Conservation (phyloP, 2,329 filamentous ascomycete genomes). For the Leptodontidium sp. region DNA sequence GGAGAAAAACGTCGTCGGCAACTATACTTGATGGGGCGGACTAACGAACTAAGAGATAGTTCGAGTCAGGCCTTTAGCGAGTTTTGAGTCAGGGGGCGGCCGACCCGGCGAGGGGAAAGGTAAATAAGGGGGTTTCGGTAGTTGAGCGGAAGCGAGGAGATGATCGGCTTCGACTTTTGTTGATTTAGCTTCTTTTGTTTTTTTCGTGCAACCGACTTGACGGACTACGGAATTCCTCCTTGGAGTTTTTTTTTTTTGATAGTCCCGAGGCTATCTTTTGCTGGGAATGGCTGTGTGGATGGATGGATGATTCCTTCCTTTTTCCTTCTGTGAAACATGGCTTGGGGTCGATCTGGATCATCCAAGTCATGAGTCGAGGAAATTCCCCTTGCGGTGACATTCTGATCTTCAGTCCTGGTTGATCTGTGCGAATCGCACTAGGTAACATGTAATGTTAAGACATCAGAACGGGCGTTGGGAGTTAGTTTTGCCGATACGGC, state of each 20-base stretch:
- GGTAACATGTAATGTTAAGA: neutral
- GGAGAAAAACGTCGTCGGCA: constrained; percentile 12
- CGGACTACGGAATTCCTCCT: neutral
- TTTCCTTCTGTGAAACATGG: constrained; percentile 6
- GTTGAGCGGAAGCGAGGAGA: constrained; percentile 12
- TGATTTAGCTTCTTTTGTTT: neutral
- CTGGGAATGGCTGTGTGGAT: no score
- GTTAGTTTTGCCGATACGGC: no score
- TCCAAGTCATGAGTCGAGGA: neutral
- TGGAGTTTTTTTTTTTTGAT: neutral
- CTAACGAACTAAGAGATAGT: neutral
- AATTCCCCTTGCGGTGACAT: neutral
- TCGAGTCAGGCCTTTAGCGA: constrained; percentile 1
- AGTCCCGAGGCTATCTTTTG: no score
- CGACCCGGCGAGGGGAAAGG: neutral
- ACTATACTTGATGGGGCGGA: constrained; percentile 4
- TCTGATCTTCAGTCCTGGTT: neutral
- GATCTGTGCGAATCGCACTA: constrained; percentile 1
- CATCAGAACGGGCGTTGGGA: neutral
- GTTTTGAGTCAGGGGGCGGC: constrained; percentile 14
- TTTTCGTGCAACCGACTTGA: neutral
- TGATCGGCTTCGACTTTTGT: neutral
- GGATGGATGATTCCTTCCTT: neutral
- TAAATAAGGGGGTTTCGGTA: constrained; percentile 7
- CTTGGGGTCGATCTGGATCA: neutral